phyloP scores from a whole-genome alignment of 2,329 filamentous ascomycete species.

The Phyllosticta capitalensis region DNA sequence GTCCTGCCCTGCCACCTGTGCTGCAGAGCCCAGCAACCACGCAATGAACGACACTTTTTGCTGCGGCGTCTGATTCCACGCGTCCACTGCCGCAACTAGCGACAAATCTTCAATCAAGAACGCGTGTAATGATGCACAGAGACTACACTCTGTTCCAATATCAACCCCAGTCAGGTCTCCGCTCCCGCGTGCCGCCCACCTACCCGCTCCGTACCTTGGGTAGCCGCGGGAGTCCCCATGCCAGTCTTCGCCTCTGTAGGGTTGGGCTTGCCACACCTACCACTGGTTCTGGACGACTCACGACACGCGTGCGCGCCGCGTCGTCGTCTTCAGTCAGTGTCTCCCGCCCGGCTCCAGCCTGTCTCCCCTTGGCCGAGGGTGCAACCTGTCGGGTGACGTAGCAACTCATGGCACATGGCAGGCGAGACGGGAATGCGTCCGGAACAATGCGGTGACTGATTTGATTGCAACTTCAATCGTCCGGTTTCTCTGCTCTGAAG shows the following conservation, averaged over 20 bases:
- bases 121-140: not conserved
- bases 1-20: no score
- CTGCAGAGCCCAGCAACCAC: not conserved
- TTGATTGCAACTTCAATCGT: no score
- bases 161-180: not conserved
- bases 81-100: not conserved
- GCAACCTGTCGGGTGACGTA: not conserved
- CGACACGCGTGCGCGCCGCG: not conserved
- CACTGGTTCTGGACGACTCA: no score
- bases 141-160: not conserved
- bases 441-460: no score
- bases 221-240: not conserved
- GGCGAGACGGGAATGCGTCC: not conserved
- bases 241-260: not conserved
- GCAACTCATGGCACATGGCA: not conserved
- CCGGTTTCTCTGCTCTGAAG: no score
- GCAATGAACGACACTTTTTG: not conserved
- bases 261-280: not conserved
- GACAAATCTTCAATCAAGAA: not conserved
- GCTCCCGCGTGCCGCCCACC: not conserved
- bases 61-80: not conserved
- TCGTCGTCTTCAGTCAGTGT: not conserved
- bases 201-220: not conserved
- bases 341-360: not conserved
- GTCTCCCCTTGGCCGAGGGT: no score